Evolutionary conservation across 306 rosid species (phyloP).

Genomic region (Vicia villosa): DNA sequence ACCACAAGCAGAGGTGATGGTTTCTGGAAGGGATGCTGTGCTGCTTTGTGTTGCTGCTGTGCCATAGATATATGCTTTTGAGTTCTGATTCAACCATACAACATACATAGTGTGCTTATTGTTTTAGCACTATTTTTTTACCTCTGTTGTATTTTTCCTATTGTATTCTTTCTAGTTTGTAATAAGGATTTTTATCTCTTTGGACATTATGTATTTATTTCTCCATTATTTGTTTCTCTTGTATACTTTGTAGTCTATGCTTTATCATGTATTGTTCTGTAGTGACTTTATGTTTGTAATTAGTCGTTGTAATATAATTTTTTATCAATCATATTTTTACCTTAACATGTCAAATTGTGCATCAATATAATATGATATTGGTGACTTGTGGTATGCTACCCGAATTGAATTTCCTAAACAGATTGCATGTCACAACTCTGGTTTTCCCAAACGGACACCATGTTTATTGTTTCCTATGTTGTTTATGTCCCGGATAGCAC

Average conservation of each 20-base stretch:
- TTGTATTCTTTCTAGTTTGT: constrained; percentile 36
- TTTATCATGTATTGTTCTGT: neutral
- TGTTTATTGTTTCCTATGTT: too few relatives aligned
- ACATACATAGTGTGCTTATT: neutral
- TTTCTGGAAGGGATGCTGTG: constrained; percentile 57
- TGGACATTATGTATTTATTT: neutral
- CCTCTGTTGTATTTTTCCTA: neutral
- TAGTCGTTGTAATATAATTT: too few relatives aligned
- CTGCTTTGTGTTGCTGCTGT: constrained; percentile 55
- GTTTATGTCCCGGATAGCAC: too few relatives aligned
- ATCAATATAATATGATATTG: too few relatives aligned
- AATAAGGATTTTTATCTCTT: constrained; percentile 15
- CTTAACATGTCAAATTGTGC: too few relatives aligned
- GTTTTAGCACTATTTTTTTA: neutral
- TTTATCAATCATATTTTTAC: too few relatives aligned
- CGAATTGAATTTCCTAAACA: too few relatives aligned
- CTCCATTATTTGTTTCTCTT: constrained; percentile 20
- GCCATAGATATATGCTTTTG: constrained; percentile 43
- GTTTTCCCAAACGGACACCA: too few relatives aligned
- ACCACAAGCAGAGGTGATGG: constrained; percentile 50
- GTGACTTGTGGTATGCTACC: too few relatives aligned
- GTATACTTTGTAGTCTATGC: neutral
- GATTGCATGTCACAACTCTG: too few relatives aligned
- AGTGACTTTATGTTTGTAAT: neutral
- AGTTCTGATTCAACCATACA: constrained; percentile 26